Conservation (phyloP, 345 rosid genomes). For the Mangifera indica region DNA sequence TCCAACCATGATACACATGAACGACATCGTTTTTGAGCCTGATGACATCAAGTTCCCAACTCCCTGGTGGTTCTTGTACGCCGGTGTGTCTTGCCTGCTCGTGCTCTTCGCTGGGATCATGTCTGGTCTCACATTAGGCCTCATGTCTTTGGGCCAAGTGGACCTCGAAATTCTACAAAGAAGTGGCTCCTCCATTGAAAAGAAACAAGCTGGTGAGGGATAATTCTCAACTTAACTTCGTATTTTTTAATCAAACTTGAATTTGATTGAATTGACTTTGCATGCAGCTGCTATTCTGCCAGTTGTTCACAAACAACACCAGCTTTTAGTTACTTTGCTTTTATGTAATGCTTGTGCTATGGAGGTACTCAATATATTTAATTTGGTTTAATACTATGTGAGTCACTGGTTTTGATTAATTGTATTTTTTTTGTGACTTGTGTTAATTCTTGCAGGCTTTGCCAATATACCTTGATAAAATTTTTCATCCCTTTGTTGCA, state of each 20-base stretch:
- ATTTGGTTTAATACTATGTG: not conserved
- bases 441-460: conserved; percentile 55
- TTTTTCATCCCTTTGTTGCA: conserved; percentile 80
- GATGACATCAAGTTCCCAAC: conserved; percentile 60
- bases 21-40: conserved; percentile 46
- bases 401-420: not conserved
- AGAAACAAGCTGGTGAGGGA: conserved; percentile 53
- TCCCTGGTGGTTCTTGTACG: conserved; percentile 59
- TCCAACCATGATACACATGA: conserved; percentile 25
- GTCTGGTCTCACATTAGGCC: conserved; percentile 76
- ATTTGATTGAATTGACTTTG: not conserved
- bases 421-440: conserved; percentile 10
- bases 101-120: conserved; percentile 76
- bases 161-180: conserved; percentile 68
- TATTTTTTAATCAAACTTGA: too few species aligned
- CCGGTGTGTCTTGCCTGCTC: conserved; percentile 62
- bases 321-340: conserved; percentile 76
- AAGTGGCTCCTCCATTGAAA: conserved; percentile 59
- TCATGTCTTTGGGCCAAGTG: conserved; percentile 72
- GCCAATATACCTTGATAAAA: conserved; percentile 72
- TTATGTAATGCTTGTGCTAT: conserved; percentile 79
- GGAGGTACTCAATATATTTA: conserved; percentile 48
- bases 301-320: conserved; percentile 79
- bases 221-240: too few species aligned
- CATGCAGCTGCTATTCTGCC: conserved; percentile 66